Conservation (phyloP, 768 basidiomycete species). For the Lyophyllum semitale region DNA sequence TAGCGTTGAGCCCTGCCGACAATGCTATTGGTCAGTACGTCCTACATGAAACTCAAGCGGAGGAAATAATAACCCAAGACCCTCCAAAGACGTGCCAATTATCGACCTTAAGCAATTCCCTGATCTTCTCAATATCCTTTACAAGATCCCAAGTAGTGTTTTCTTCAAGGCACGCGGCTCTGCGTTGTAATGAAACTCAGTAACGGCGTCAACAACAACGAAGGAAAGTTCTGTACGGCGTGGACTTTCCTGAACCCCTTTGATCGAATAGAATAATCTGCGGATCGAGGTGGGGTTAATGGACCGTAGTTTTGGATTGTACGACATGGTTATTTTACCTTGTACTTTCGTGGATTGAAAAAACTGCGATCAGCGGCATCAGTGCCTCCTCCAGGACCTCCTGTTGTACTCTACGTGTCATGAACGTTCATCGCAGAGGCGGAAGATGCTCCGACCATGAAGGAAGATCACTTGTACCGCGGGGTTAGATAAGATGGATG, state of each 20-base stretch:
- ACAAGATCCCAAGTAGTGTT: constrained; percentile 97
- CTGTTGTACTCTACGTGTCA: constrained; percentile 30
- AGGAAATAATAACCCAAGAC: constrained; percentile 69
- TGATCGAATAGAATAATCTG: constrained; percentile 91
- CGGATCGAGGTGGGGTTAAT: neutral
- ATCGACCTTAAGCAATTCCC: constrained; percentile 73
- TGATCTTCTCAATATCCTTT: constrained; percentile 82
- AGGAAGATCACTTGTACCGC: constrained; percentile 68
- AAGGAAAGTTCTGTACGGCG: constrained; percentile 54
- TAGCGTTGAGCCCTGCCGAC: constrained; percentile 88
- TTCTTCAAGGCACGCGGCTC: constrained; percentile 73
- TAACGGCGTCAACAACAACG: constrained; percentile 2
- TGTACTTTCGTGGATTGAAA: constrained; percentile 87
- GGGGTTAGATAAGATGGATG: neutral
- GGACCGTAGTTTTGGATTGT: neutral
- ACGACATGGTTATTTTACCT: constrained; percentile 39
- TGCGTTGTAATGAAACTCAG: constrained; percentile 25
- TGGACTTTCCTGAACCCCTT: constrained; percentile 85
- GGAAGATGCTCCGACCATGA: constrained; percentile 51
- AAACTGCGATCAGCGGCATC: constrained; percentile 69
- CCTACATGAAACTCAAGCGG: neutral
- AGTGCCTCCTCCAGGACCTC: constrained; percentile 82
- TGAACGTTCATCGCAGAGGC: neutral
- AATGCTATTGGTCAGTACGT: neutral
- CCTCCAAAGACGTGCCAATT: constrained; percentile 97